Base-by-base conservation (phyloP, 2,329 filamentous ascomycete genomes). In the Claviceps monticola region DNA sequence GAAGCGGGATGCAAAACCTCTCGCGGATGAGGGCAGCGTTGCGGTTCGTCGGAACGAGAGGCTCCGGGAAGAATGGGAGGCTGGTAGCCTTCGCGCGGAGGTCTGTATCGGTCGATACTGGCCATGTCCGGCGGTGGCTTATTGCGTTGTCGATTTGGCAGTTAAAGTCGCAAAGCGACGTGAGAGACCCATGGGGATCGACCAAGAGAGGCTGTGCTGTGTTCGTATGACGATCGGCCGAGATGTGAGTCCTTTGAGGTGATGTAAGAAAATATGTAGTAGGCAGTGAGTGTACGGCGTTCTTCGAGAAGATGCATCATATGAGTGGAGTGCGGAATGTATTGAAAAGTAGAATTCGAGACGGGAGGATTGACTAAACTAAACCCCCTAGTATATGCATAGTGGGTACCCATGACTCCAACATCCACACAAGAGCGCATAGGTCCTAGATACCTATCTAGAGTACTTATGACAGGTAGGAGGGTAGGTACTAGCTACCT, bases 1-100 rank as follows among this genome's bases (percentile, higher is more conserved):
- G 80, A 80, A 38, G 73, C 79, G 23, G 79, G 75, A 11, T 80
- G 80, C 46, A 80, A 80, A 17, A 83, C 72, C 55, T 79, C 74
- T 60, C 73, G 74, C 56, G 72, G 71, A 55, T 70, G 68, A 29
- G 76, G 75, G 43, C 76, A 79, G 61, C 71, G 73, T 47, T 75
- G 75, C 34, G 67, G 62, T 54, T 68, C 71, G 44, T 74, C 71
- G 52, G 65, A 66, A 57, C 63, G 64, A 57, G 63, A 61, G 60
- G 60, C 67, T 60, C 55, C 65, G 55, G 56, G 70, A 58, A 75
- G 59, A 36, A 66, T 64, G 14, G 78, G 76, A 51, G 78, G 75
- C 58, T 79, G 76, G 57, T 80, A 80, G 56, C 71, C 71, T 64
- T 80, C 78, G 54, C 76, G 71, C 49, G 73, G 69, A 50, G 76